Conservation (phyloP, 129 eudicot genomes). For the Rutidosis leptorrhynchoides region DNA sequence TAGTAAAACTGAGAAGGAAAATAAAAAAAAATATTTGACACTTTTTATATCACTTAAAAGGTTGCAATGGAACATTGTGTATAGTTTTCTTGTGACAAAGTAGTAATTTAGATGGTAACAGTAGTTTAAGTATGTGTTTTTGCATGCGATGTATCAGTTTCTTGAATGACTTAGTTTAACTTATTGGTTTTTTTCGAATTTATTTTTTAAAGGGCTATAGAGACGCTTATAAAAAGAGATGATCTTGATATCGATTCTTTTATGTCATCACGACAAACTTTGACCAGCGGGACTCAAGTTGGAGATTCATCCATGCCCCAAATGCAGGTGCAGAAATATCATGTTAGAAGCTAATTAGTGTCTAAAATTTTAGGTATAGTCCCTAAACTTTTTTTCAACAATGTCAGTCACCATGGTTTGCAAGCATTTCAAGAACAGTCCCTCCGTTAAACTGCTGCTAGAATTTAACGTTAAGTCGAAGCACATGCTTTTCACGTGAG, state of each 20-base stretch:
- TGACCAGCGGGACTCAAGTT: constrained; percentile 60
- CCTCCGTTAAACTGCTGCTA: too few relatives aligned
- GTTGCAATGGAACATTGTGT: not conserved
- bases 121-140: not conserved
- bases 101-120: not conserved
- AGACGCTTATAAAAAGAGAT: constrained; percentile 86
- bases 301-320: constrained; percentile 70
- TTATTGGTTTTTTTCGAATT: not conserved
- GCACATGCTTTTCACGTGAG: too few relatives aligned
- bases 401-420: too few relatives aligned
- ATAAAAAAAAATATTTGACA: too few relatives aligned
- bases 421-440: too few relatives aligned
- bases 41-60: not conserved
- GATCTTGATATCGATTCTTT: constrained; percentile 84
- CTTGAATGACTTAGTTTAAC: not conserved
- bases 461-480: too few relatives aligned
- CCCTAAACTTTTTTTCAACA: too few relatives aligned
- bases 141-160: not conserved
- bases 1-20: too few relatives aligned
- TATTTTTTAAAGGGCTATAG: constrained; percentile 78
- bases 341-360: constrained; percentile 2
- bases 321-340: constrained; percentile 49
- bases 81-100: not conserved
- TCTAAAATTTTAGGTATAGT: too few relatives aligned
- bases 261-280: constrained; percentile 66